Conservation (phyloP, 2,329 filamentous ascomycete genomes). For the Pyricularia sp. region DNA sequence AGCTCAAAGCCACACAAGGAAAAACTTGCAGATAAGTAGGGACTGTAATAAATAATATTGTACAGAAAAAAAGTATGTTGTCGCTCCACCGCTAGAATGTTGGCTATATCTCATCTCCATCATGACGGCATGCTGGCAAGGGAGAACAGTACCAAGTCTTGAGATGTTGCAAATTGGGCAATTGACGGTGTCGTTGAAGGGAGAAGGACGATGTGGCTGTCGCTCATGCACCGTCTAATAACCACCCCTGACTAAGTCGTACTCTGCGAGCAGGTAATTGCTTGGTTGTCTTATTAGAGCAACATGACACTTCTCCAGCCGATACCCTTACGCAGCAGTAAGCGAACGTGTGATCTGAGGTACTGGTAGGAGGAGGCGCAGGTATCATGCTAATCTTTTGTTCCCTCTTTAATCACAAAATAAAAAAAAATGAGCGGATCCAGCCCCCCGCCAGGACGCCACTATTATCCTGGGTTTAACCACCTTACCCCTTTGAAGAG, state of each 20-base stretch:
- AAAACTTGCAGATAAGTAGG: neutral
- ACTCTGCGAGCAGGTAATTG: neutral
- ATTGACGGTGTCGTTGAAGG: neutral
- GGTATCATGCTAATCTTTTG: neutral
- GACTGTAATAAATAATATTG: neutral
- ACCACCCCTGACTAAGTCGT: neutral
- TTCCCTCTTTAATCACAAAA: neutral
- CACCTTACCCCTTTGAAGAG: conserved; percentile 6
- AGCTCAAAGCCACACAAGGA: neutral
- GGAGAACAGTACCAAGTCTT: neutral
- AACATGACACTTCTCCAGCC: neutral
- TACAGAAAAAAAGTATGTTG: neutral
- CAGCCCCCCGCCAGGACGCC: conserved; percentile 9
- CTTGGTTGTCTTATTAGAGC: neutral
- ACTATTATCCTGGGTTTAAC: conserved; percentile 5
- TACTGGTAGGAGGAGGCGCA: neutral
- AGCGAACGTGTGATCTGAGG: neutral
- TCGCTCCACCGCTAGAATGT: neutral
- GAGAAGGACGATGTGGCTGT: neutral
- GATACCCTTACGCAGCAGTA: neutral
- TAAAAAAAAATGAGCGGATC: conserved; percentile 4
- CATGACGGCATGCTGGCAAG: neutral
- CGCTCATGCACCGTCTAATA: neutral
- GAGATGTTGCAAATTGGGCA: neutral
- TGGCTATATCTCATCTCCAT: neutral